Evolutionary conservation across 2,329 filamentous ascomycete genomes (phyloP), one percentile per base, ranked within the genome.

Genomic region (Aspergillus pseudoglaucus): DNA sequence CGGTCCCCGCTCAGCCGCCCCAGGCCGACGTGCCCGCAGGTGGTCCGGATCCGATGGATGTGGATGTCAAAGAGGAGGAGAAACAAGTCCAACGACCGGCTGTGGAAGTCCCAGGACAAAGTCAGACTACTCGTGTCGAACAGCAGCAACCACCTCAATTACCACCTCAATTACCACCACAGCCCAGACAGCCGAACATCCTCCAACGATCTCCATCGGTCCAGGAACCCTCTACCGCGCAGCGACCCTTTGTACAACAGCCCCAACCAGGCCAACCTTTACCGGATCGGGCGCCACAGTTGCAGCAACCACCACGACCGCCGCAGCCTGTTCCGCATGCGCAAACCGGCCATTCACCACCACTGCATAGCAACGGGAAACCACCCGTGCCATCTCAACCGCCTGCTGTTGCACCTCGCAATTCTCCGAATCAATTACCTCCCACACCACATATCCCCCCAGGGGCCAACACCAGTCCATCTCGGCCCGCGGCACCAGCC

Each of bases 21-120:
- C 47, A 42, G 25, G 44, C 54, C 10, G 33, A 50, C 7, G 22
- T 30, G 4, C 18, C 35, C n/a, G 35, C 35, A 18, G 35, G 6
- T 14, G 40, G 22, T 25, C 14, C 23, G 23, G 40, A 63, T 35
- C 54, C 55, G 9, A 62, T 61, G 60, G 57, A 63, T 42, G 27
- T 65, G 42, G 63, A 64, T 51, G 51, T 56, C 14, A 63, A 62
- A 48, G 46, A 54, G 27, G 58, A 60, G 48, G 47, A 53, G 32
- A 51, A 42, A 33, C 37, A 51, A 9, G 35, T 48, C 30, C 48
- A 52, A 33, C 47, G 50, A 44, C 49, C 50, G n/a, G 47, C 25
- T 3, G 44, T 39, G 18, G 46, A 47, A 44, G 23, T 46, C 27
- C 44, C 39, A 12, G 50, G 40, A 33, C 25, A 32, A 46, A 12